Conservation (phyloP, 1,139 yeast species). For the Nakaseomyces nivariensis region DNA sequence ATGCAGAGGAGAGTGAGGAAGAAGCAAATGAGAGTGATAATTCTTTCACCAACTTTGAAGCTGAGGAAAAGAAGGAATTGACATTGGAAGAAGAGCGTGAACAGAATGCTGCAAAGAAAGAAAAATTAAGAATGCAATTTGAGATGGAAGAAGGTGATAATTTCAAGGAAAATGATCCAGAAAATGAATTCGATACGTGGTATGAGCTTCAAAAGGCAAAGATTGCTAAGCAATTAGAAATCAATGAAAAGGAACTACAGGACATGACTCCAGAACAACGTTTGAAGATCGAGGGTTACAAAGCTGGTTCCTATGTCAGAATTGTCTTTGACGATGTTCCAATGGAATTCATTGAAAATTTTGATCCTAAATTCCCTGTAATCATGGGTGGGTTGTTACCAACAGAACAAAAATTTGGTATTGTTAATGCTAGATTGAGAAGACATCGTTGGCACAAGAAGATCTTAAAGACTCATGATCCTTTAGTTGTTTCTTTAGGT, state of each 20-base stretch:
- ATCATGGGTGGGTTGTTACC: conserved; percentile 84
- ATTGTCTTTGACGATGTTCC: conserved; percentile 77
- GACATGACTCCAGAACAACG: conserved; percentile 69
- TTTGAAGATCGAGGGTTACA: conserved; percentile 77
- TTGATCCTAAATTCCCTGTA: conserved; percentile 76
- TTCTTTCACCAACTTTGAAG: conserved; percentile 51
- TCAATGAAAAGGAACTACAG: conserved; percentile 71
- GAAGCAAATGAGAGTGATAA: conserved; percentile 30
- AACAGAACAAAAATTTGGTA: conserved; percentile 89
- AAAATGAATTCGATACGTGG: conserved; percentile 85
- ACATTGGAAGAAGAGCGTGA: conserved; percentile 64
- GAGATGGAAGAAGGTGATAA: conserved; percentile 82
- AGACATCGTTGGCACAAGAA: conserved; percentile 99
- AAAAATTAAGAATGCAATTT: conserved; percentile 75
- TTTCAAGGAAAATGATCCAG: conserved; percentile 63
- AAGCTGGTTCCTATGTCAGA: conserved; percentile 91
- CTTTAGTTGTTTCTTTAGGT: conserved; percentile 84
- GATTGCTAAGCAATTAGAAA: conserved; percentile 91
- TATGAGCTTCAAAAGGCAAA: conserved; percentile 94
- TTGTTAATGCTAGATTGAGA: conserved; percentile 85
- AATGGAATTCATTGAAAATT: conserved; percentile 80
- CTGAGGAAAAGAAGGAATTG: conserved; percentile 34
- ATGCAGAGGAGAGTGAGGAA: conserved; percentile 14
- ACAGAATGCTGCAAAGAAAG: conserved; percentile 80
- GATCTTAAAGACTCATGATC: conserved; percentile 91